phyloP scores from a whole-genome alignment of 345 rosid species.

The Firmiana major region DNA sequence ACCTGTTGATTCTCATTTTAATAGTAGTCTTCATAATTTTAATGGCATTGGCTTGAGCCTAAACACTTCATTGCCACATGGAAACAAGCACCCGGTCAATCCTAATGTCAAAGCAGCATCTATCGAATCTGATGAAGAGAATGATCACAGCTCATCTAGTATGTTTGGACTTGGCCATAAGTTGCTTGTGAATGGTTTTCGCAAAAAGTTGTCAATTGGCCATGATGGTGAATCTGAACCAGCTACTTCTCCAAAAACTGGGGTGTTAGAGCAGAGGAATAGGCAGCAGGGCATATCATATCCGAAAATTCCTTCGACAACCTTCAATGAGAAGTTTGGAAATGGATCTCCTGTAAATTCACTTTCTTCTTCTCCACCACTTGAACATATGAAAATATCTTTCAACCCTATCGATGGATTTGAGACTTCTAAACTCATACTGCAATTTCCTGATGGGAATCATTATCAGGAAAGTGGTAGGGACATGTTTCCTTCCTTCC shows the following conservation, averaged over 20 bases:
- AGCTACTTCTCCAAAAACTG: conserved; percentile 29
- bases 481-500: conserved; percentile 76
- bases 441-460: conserved; percentile 60
- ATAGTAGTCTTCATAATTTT: conserved; percentile 23
- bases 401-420: conserved; percentile 62
- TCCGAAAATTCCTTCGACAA: conserved; percentile 24
- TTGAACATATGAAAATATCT: conserved; percentile 87
- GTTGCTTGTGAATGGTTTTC: conserved; percentile 57
- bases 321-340: conserved; percentile 36
- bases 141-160: conserved; percentile 39
- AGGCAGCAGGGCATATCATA: conserved; percentile 24
- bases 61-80: conserved; percentile 23
- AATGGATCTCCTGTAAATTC: conserved; percentile 38
- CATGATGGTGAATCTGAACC: conserved; percentile 39
- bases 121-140: conserved; percentile 30
- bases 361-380: conserved; percentile 76
- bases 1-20: conserved; percentile 23
- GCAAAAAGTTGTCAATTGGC: conserved; percentile 42
- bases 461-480: conserved; percentile 31
- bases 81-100: conserved; percentile 26
- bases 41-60: conserved; percentile 20
- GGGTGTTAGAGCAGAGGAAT: conserved; percentile 30
- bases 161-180: conserved; percentile 63
- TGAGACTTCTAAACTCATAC: conserved; percentile 61
- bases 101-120: conserved; percentile 26